Conservation (phyloP, 2,329 filamentous ascomycete species). For the Sphaerostilbella broomeana region DNA sequence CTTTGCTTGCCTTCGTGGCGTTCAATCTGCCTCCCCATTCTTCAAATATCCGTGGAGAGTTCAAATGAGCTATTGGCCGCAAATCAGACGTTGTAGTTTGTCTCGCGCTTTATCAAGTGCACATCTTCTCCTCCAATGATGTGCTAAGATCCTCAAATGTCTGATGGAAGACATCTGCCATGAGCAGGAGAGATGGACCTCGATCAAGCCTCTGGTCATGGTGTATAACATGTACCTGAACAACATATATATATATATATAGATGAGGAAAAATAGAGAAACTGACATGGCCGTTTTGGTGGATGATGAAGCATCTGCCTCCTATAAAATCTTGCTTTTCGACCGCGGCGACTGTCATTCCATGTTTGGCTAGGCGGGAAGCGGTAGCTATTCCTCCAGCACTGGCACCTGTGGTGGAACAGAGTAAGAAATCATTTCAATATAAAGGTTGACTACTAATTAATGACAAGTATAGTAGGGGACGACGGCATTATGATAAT, state of each 20-base stretch:
- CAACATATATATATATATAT: no score
- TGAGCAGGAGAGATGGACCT: conserved; percentile 65
- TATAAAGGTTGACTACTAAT: not conserved
- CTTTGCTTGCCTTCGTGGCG: conserved; percentile 51
- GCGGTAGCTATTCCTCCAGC: conserved; percentile 66
- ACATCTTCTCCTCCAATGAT: conserved; percentile 60
- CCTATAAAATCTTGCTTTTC: conserved; percentile 71
- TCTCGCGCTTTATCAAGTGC: conserved; percentile 62
- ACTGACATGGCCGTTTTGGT: conserved; percentile 42
- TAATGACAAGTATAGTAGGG: not conserved
- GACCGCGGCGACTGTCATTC: conserved; percentile 66
- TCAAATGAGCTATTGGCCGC: conserved; percentile 58
- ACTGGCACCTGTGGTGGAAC: conserved; percentile 51
- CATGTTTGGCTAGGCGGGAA: conserved; percentile 63
- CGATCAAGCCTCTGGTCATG: conserved; percentile 56
- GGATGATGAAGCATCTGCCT: conserved; percentile 62
- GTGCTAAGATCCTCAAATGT: conserved; percentile 64
- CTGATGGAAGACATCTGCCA: conserved; percentile 64
- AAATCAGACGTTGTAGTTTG: conserved; percentile 72
- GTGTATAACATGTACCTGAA: not conserved
- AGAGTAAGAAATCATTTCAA: not conserved
- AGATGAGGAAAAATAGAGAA: conserved; percentile 29
- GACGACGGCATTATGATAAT: not conserved
- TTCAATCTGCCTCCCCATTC: conserved; percentile 66
- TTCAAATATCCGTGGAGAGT: conserved; percentile 59